Percentiles rank a stretch among this genome's conserved stretches.
phyloP scores from a whole-genome alignment of 73 alveolate genomes.

The Paramecium caudatum region DNA sequence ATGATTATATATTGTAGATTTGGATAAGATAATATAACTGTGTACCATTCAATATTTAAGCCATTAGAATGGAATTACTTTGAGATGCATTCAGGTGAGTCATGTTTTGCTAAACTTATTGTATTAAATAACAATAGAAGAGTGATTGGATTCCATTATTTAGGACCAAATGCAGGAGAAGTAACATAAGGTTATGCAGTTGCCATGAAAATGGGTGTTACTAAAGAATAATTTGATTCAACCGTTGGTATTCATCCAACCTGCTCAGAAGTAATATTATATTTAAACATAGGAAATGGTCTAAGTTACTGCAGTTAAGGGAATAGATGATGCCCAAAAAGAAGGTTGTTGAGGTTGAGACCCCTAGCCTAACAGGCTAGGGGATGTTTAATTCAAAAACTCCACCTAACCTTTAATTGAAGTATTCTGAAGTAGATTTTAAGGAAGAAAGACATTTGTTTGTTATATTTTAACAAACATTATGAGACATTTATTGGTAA shows the following conservation, averaged over 20 bases:
- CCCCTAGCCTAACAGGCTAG: slow-evolving; percentile 75
- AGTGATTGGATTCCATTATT: slow-evolving; percentile 97
- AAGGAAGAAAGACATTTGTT: slow-evolving; percentile 48
- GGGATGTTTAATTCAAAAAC: slow-evolving; percentile 69
- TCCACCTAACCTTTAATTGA: slow-evolving; percentile 73
- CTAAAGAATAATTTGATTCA: slow-evolving; percentile 91
- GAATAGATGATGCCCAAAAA: slow-evolving; percentile 74
- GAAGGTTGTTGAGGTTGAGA: slow-evolving; percentile 79
- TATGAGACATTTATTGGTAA: slow-evolving; percentile 18
- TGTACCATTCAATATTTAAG: slow-evolving; percentile 93
- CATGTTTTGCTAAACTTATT: slow-evolving; percentile 88
- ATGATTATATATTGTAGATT: too few species aligned
- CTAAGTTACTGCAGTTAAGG: slow-evolving; percentile 69
- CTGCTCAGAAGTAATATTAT: slow-evolving; percentile 93
- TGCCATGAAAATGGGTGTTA: slow-evolving; percentile 98
- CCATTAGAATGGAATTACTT: slow-evolving; percentile 98
- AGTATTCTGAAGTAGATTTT: slow-evolving; percentile 59
- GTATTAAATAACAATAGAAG: slow-evolving; percentile 82
- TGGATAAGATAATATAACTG: slow-evolving; percentile 88
- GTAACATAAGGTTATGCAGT: slow-evolving; percentile 98
- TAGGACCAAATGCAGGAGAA: slow-evolving; percentile 99
- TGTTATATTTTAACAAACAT: slow-evolving; percentile 33
- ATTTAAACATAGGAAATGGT: slow-evolving; percentile 63
- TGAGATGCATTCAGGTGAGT: slow-evolving; percentile 83
- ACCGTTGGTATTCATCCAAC: slow-evolving; percentile 99